These are phyloP conservation scores for Tolypocladium inflatum DNA, from an alignment of 2,329 filamentous ascomycete species.

Conservation along the genomic window DNA sequence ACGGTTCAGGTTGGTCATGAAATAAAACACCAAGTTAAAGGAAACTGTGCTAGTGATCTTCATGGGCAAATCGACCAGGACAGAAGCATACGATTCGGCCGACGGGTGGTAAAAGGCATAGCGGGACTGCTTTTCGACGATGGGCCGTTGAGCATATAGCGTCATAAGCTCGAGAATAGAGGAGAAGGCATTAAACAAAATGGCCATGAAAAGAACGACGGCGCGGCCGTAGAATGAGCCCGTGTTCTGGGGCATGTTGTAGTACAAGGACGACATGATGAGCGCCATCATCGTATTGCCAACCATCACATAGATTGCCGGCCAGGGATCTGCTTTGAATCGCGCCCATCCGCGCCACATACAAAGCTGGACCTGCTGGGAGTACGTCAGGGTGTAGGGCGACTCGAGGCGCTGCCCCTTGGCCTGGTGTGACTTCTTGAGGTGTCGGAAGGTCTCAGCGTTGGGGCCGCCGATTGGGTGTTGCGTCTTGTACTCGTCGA, in stretches of 20 bases:
- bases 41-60: constrained; percentile 27
- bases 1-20: constrained; percentile 31
- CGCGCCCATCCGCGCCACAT: not conserved
- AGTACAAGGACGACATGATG: constrained; percentile 43
- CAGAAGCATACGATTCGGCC: constrained; percentile 22
- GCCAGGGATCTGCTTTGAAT: constrained; percentile 1
- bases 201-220: constrained; percentile 41
- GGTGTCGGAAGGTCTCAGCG: not conserved
- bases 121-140: constrained; percentile 29
- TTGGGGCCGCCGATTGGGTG: not conserved
- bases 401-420: not conserved
- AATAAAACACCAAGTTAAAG: constrained; percentile 31
- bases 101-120: constrained; percentile 30
- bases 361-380: not conserved
- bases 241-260: constrained; percentile 30
- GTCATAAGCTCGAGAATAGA: constrained; percentile 26
- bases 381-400: not conserved
- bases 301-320: constrained; percentile 8
- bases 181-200: constrained; percentile 41
- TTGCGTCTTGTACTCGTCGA: constrained; percentile 18
- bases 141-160: constrained; percentile 24
- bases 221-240: constrained; percentile 34
- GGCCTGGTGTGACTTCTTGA: not conserved
- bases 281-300: constrained; percentile 37
- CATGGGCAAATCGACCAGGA: constrained; percentile 33